phyloP scores from a whole-genome alignment of 2,329 filamentous ascomycete genomes.

The Stagonosporopsis chrysanthemi region DNA sequence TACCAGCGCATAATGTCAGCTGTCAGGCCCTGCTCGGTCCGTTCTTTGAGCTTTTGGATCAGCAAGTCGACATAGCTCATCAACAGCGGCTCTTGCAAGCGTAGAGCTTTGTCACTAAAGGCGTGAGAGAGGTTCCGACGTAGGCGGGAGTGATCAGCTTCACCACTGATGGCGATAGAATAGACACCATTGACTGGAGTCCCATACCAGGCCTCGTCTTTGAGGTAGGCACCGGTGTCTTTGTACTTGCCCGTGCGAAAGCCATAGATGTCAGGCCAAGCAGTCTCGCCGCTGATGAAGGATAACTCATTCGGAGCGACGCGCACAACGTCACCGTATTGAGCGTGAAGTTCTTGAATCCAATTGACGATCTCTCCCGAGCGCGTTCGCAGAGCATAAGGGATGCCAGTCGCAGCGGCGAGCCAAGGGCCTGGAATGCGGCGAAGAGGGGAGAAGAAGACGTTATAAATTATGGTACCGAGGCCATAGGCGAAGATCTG shows the following conservation, averaged over 20 bases:
- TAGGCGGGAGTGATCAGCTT: conserved; percentile 45
- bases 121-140: conserved; percentile 51
- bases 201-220: conserved; percentile 48
- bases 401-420: conserved; percentile 41
- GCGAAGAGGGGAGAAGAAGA: conserved; percentile 54
- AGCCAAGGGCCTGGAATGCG: conserved; percentile 54
- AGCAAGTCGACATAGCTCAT: conserved; percentile 52
- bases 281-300: conserved; percentile 53
- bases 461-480: conserved; percentile 43
- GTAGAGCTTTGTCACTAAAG: conserved; percentile 54
- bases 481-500: conserved; percentile 28
- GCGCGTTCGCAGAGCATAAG: conserved; percentile 38
- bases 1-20: conserved; percentile 43
- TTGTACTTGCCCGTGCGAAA: conserved; percentile 47
- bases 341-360: conserved; percentile 45
- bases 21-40: conserved; percentile 13
- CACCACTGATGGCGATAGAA: conserved; percentile 37
- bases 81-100: conserved; percentile 51
- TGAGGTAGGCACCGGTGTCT: conserved; percentile 45
- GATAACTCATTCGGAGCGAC: conserved; percentile 54
- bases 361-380: conserved; percentile 38
- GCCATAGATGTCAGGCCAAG: conserved; percentile 56
- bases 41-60: conserved; percentile 43
- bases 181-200: conserved; percentile 39
- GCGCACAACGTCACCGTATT: conserved; percentile 54